Base-by-base conservation (phyloP, 352 stramenopile species). In the Phytophthora fragariae region DNA sequence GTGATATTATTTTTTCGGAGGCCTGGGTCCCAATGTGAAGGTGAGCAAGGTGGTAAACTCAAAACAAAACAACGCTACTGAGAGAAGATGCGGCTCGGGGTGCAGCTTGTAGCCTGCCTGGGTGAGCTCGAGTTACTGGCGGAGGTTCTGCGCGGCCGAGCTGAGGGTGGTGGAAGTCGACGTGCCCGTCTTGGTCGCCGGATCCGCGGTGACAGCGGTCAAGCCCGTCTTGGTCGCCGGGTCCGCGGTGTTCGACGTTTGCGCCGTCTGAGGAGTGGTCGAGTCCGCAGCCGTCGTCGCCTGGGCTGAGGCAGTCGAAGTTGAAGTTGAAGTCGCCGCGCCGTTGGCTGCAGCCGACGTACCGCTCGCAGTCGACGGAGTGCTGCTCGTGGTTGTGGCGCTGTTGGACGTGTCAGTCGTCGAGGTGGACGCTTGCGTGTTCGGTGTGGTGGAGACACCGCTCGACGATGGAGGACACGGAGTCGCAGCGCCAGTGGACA, bases 241-340 rank as follows among this genome's bases (percentile, higher is more conserved):
- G 12, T 70, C 67, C 5, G 41, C 44, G 7, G 57, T 15, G 31
- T 21, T 53, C 21, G 65, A 60, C 14, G 52, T 56, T 24, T 65
- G 55, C 33, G 57, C 56, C 15, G 55, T 57, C 12, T 62, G 31
- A 39, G 46, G 19, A 21, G 49, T 57, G 46, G 0, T 54, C 9
- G 56, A 12, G 29, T 55, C 35, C 9, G 47, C 27, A 44, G 57
- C 64, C 29, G 31, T 33, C 35, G 61, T 60, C 37, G 46, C 35
- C 15, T 74, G 60, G 27, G 59, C 24, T 17, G 46, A 59, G 12
- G 68, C 15, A 12, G 68, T 65, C n/a, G 68, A 39, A 8, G 62
- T 62, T 19, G 62, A 57, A 21, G 53, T 57, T 21, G 68, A 50
- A 50, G 44, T 50, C 44, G 5, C 33, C 12, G 62, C 52, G 10